Conservation (phyloP, 306 rosid species). For the Cyclanthera cordifolia region DNA sequence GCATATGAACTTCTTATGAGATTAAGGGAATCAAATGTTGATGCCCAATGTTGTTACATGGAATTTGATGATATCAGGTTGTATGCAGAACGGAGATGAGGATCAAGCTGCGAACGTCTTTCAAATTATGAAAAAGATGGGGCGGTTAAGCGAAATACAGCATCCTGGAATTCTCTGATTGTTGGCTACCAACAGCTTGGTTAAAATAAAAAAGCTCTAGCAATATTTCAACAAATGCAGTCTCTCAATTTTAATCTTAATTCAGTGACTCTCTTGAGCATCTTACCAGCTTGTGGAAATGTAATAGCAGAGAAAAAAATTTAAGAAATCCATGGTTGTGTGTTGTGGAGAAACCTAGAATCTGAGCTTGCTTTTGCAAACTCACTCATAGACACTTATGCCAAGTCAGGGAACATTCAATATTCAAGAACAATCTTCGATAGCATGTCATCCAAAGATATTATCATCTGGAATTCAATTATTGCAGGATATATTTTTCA, state of each 20-base stretch:
- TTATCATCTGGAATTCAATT: conserved; percentile 75
- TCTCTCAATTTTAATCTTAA: conserved; percentile 41
- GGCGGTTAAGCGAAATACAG: too few species aligned
- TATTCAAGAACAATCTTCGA: conserved; percentile 55
- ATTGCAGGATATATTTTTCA: conserved; percentile 63
- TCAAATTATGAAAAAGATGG: too few species aligned
- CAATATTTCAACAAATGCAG: conserved; percentile 76
- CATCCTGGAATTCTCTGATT: too few species aligned
- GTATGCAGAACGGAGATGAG: too few species aligned
- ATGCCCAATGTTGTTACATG: too few species aligned
- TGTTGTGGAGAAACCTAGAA: conserved; percentile 47
- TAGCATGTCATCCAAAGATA: conserved; percentile 54
- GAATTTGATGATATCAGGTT: too few species aligned
- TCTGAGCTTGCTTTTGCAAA: conserved; percentile 52
- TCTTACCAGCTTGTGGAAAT: conserved; percentile 66
- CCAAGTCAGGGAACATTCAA: conserved; percentile 62
- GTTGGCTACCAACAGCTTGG: neutral
- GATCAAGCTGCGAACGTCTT: too few species aligned
- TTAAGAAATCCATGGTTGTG: conserved; percentile 72
- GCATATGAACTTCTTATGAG: too few species aligned
- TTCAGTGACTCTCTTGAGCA: conserved; percentile 57
- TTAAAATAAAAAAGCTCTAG: conserved; percentile 56
- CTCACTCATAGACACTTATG: conserved; percentile 62
- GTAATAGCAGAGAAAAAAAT: conserved; percentile 50
- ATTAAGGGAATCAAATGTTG: too few species aligned